Evolutionary conservation across 805 yeast genomes (phyloP), one percentile per base, ranked within the genome.

Genomic region (Wickerhamomyces kurtzmanii): DNA sequence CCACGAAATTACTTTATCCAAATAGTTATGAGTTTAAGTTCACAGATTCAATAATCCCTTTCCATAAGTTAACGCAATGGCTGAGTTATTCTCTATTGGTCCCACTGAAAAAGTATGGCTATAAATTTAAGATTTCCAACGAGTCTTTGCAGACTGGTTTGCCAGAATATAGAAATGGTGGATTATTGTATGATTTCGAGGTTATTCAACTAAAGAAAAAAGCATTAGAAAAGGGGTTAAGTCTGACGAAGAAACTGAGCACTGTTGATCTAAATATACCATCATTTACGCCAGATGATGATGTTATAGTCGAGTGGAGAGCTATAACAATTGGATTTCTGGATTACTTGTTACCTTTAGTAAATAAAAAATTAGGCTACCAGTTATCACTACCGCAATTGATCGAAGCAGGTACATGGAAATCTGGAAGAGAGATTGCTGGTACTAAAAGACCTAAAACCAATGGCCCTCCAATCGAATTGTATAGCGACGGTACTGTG

Each of bases 331-430:
- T 75, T 23, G 74, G 74, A 5, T 52, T 74, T 21, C 48, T 75
- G 25, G 83, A 75, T 42, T 45, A 55, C 35, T 45, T 75, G 4
- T 51, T 74, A 13, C 72, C 71, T 9, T 34, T 66, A 28, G 66
- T 74, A 21, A 75, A 75, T 37, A 53, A 60, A 17, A 54, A 57
- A 28, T 43, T 74, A 27, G 51, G 47, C 1, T 53, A 55, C 18
- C 53, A 54, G 25, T 42, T 75, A 25, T 37, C 47, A 7, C 46
- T 75, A 23, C 75, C 81, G 2, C 82, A 75, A 44, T 43, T 75
- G 31, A 67, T 75, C 26, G 83, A 75, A 38, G 81, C 82, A 3
- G 83, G 83, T 1, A 64, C 73, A 17, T 75, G 83, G 83, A 68
- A 66, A 36, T 68, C 76, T 3, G 83, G 83, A 1, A 55, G 83